A percentile compares a stretch with the other conserved stretches of the same genome.
Evolutionary conservation across 805 yeast species (phyloP).

Genomic region (Nakazawaea ernobii): DNA sequence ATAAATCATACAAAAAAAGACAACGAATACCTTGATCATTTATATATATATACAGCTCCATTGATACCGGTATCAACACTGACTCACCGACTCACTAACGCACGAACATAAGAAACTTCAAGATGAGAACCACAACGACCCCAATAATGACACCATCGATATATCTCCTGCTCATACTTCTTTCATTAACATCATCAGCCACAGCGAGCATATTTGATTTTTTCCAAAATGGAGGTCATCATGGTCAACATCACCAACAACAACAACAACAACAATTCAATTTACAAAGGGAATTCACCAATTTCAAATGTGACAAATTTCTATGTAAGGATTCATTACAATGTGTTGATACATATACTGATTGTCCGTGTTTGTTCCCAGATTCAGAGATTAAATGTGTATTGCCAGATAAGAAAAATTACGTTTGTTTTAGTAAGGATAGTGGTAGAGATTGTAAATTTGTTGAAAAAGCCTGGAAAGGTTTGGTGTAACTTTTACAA

Average conservation of each 20-base stretch:
- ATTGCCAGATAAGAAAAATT: constrained; percentile 59
- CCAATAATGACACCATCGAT: not conserved
- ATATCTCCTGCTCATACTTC: not conserved
- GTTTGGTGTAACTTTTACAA: constrained; percentile 23
- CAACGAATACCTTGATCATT: not conserved
- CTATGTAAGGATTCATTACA: constrained; percentile 78
- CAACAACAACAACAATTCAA: constrained; percentile 28
- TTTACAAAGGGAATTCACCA: constrained; percentile 32
- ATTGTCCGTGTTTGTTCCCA: constrained; percentile 91
- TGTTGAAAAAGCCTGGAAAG: constrained; percentile 69
- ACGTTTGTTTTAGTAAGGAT: constrained; percentile 73
- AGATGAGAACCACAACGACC: not conserved
- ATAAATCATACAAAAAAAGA: not conserved
- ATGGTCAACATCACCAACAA: constrained; percentile 22
- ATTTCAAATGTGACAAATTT: constrained; percentile 52
- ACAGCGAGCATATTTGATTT: constrained; percentile 5
- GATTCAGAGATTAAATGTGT: constrained; percentile 77
- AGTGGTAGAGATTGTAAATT: constrained; percentile 80
- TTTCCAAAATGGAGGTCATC: constrained; percentile 20
- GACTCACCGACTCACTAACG: not conserved
- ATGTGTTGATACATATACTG: constrained; percentile 64
- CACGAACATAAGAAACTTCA: not conserved
- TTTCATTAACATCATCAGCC: not conserved
- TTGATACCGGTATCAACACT: not conserved
- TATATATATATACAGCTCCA: not conserved